Base-by-base conservation (phyloP, 2,329 filamentous ascomycete species). In the Fusarium sulawesiense region DNA sequence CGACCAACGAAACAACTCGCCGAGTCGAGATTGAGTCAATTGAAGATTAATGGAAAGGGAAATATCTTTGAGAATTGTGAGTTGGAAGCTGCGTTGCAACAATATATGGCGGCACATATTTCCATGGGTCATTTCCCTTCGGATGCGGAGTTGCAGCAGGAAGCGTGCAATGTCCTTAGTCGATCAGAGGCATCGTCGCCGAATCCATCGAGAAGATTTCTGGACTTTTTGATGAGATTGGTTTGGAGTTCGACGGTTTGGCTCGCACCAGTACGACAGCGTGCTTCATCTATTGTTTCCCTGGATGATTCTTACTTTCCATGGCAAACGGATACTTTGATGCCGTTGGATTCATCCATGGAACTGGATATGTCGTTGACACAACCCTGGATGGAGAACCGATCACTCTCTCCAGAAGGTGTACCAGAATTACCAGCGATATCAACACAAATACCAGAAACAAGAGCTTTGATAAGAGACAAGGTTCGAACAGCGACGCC, bases 1-100 rank as follows among this genome's bases (percentile, higher is more conserved):
- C 40, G 69, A 0, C 69, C 69, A 0, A 71, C 65, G 0, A 72
- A 72, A 1, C 68, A 72, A 5, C 10, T 72, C 2, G 56, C 68
- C 1, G 65, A 71, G 13, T 61, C 64, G 0, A 14, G 69, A 5
- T 11, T 72, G 0, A 71, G 69, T 11, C 69, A 71, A 0, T 4
- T 72, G 1, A 70, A 72, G n/a, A 72, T 72, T 1, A 71, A 72
- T 1, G 64, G 69, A 6, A 72, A 71, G 21, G 65, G 68, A 3
- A 70, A 69, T 10, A 71, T 71, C 1, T 71, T 71, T 48, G 68
- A 71, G 29, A 71, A 71, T 4, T 72, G 69, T 2, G 69, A 72
- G 42, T 56, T 72, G 2, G 69, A 72, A 20, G 45, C 66, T 8
- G 16, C 69, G 1, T 6, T 72, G 1, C 56, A 66, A 5, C 69